Conservation (phyloP, 2,329 filamentous ascomycete species). For the Claviceps digitariae region DNA sequence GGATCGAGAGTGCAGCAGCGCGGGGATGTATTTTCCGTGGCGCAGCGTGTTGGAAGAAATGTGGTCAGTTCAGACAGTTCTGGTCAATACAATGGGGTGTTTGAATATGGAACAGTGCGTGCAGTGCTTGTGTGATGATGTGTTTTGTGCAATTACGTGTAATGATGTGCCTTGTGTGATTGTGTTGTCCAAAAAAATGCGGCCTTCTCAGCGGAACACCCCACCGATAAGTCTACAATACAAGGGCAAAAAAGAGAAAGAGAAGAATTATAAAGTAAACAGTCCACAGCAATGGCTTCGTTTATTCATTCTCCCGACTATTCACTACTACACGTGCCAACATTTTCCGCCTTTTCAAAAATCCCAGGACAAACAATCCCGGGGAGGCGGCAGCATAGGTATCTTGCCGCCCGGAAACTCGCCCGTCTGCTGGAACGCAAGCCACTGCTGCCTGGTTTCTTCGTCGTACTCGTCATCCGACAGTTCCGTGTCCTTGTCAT, state of each 20-base stretch:
- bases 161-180: too few species aligned
- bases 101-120: background rate
- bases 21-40: background rate
- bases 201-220: too few species aligned
- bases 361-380: constrained; percentile 63
- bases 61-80: constrained; percentile 1
- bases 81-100: constrained; percentile 2
- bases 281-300: too few species aligned
- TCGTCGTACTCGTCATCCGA: constrained; percentile 43
- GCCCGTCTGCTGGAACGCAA: constrained; percentile 49
- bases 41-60: background rate
- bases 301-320: background rate
- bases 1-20: background rate
- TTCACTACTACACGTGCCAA: too few species aligned
- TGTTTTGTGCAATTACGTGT: background rate
- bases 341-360: too few species aligned
- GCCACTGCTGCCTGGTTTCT: constrained; percentile 49
- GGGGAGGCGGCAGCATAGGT: constrained; percentile 63
- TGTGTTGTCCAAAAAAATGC: too few species aligned
- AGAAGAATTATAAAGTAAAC: too few species aligned
- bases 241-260: too few species aligned
- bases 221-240: too few species aligned
- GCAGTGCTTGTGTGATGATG: background rate
- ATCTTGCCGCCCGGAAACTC: constrained; percentile 57
- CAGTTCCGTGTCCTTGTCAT: constrained; percentile 50